These are phyloP conservation scores for Phaeotremella fagi DNA, from an alignment of 768 basidiomycete species.

Conservation along the genomic window DNA sequence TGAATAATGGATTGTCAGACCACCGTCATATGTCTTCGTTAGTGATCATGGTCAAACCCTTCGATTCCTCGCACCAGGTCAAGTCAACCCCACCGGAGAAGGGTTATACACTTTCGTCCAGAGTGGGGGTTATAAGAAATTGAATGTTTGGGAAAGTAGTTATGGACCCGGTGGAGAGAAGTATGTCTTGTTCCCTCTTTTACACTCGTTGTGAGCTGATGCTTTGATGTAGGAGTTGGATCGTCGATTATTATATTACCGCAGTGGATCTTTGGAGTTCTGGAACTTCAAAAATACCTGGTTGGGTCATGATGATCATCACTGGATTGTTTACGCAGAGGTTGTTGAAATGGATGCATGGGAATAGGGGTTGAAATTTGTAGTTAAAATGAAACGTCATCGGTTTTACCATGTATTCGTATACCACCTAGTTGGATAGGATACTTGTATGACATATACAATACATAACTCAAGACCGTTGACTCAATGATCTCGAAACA, in stretches of 20 bases:
- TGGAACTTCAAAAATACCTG: conserved; percentile 10
- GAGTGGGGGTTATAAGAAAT: conserved; percentile 60
- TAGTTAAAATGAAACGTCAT: too few species aligned
- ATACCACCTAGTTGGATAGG: too few species aligned
- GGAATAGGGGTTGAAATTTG: background rate
- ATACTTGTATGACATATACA: background rate
- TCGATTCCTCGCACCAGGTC: conserved; percentile 70
- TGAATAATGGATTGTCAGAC: conserved; percentile 52
- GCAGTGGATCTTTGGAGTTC: background rate
- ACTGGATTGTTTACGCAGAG: conserved; percentile 2
- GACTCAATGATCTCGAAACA: background rate
- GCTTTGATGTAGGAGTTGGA: background rate
- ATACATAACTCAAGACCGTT: background rate
- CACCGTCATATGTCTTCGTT: conserved; percentile 67
- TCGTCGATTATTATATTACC: conserved; percentile 15
- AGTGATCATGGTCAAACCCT: conserved; percentile 69
- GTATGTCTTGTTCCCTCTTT: conserved; percentile 51
- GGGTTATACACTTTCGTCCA: conserved; percentile 63
- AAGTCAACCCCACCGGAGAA: conserved; percentile 60
- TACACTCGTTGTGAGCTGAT: too few species aligned
- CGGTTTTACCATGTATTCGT: too few species aligned
- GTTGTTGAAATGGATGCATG: conserved; percentile 10
- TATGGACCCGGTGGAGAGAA: conserved; percentile 73
- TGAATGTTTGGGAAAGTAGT: conserved; percentile 63
- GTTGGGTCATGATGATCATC: conserved; percentile 4